Evolutionary conservation across 2,329 filamentous ascomycete species (phyloP), one percentile per base, ranked within the genome.

Genomic region (Cercospora sp.): DNA sequence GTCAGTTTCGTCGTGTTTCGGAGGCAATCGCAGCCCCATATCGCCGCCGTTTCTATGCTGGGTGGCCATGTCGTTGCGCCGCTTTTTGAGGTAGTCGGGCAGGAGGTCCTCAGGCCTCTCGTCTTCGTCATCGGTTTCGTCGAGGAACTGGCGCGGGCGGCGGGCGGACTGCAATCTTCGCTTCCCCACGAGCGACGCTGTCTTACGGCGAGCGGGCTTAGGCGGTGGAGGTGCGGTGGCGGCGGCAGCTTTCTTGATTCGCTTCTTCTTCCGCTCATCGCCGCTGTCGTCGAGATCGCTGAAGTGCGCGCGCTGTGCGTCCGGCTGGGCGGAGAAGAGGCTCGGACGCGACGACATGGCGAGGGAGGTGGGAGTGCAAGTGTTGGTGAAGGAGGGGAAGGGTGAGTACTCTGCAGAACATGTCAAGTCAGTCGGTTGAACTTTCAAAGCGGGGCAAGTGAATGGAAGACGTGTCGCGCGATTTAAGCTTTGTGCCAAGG

Each of bases 11-110:
- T 89, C 86, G 76, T 91, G 96, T 60, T 87, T 86, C 0, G 95
- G 95, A 0, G 95, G 93, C 2, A 96, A 79, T 69, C 87, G 89
- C 53, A 97, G 81, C 0, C 91, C 92, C 5, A 86, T 87, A 65
- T 90, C 66, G 88, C 87, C 58, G 93, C 80, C 30, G 79, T 78
- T 39, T 58, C 81, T 82, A n/a, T 85, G 82, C 57, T 84, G 81
- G 64, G 45, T 26, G 28, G 95, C 90, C 74, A 96, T 94, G 23
- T 84, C 80, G n/a, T 79, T 82, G 26, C 90, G 86, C n/a, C 94
- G 87, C 23, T 86, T 80, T 70, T 86, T 84, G 30, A 97, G 77
- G 76, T 96, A 94, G 20, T 90, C 87, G 0, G 94, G 93, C 2
- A 95, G 80, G 0, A 82, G 83, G 33, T 86, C 80, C 68, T 88